Conservation (phyloP, 2,329 filamentous ascomycete species). For the Leptographium radiaticola region DNA sequence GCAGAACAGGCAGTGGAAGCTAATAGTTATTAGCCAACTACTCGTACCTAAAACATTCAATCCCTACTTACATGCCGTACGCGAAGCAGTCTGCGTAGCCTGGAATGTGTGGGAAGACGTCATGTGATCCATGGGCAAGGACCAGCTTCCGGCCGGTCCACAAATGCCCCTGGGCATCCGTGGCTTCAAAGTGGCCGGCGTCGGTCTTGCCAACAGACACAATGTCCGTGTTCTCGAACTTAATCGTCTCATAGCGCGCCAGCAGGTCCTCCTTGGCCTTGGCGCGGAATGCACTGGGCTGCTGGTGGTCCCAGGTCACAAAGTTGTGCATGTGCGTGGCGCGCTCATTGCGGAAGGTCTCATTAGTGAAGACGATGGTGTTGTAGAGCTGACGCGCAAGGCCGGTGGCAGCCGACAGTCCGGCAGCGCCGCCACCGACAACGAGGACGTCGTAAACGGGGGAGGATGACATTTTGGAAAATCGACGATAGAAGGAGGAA, state of each 20-base stretch:
- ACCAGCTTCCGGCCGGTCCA: conserved; percentile 40
- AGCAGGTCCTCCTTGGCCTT: conserved; percentile 21
- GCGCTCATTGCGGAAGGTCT: conserved; percentile 34
- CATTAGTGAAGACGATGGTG: conserved; percentile 35
- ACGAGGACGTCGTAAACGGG: no score
- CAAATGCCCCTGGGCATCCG: conserved; percentile 25
- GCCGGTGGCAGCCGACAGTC: no score
- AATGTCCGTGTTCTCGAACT: conserved; percentile 18
- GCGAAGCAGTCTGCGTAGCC: conserved; percentile 45
- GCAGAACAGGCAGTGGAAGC: conserved; percentile 47
- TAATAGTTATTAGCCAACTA: conserved; percentile 10
- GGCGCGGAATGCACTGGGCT: conserved; percentile 21
- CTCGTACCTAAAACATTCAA: no score
- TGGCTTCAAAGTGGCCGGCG: conserved; percentile 20
- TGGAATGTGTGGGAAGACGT: conserved; percentile 34
- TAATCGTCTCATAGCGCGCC: conserved; percentile 21
- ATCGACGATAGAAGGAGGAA: no score
- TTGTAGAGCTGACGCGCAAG: conserved; percentile 36
- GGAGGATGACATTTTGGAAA: no score
- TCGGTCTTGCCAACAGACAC: conserved; percentile 16
- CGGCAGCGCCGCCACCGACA: no score
- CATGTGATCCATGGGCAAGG: conserved; percentile 38
- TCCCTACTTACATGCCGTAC: conserved; percentile 33
- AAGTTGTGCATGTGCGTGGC: conserved; percentile 36
- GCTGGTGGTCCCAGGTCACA: conserved; percentile 24